phyloP scores from a whole-genome alignment of 768 basidiomycete species.

The Lactarius deliciosus region DNA sequence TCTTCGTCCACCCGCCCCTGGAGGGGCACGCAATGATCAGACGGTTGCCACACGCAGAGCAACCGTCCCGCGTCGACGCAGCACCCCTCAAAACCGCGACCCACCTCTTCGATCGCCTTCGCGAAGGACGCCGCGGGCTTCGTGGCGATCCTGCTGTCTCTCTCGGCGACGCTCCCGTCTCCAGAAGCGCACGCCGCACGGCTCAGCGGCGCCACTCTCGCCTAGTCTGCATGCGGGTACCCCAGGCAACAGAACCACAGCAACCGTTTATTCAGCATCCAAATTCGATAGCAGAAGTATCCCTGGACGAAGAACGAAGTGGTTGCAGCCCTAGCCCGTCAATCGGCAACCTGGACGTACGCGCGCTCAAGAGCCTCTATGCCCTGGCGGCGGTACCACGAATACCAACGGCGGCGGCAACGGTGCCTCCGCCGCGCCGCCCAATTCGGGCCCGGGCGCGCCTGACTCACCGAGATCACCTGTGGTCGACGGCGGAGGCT shows the following conservation, averaged over 20 bases:
- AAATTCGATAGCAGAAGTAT: too few species aligned
- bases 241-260: too few species aligned
- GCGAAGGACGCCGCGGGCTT: conserved; percentile 53
- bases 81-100: conserved; percentile 3
- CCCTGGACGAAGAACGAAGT: too few species aligned
- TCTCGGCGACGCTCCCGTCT: conserved; percentile 84
- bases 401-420: not conserved
- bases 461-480: conserved; percentile 24
- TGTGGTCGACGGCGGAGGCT: conserved; percentile 11
- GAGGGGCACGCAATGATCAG: conserved; percentile 16
- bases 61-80: conserved; percentile 1
- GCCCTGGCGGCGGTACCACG: conserved; percentile 35
- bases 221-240: conserved; percentile 33
- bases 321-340: conserved; percentile 49
- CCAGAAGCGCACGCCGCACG: conserved; percentile 76
- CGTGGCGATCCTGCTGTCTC: conserved; percentile 59
- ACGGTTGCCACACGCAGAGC: conserved; percentile 18
- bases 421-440: not conserved
- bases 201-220: conserved; percentile 45
- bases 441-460: conserved; percentile 27
- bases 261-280: too few species aligned
- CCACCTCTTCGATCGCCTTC: conserved; percentile 32
- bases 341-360: conserved; percentile 81
- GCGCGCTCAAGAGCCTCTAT: conserved; percentile 85
- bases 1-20: too few species aligned